Base-by-base conservation (phyloP, 306 rosid species). In the Prosopis cineraria region DNA sequence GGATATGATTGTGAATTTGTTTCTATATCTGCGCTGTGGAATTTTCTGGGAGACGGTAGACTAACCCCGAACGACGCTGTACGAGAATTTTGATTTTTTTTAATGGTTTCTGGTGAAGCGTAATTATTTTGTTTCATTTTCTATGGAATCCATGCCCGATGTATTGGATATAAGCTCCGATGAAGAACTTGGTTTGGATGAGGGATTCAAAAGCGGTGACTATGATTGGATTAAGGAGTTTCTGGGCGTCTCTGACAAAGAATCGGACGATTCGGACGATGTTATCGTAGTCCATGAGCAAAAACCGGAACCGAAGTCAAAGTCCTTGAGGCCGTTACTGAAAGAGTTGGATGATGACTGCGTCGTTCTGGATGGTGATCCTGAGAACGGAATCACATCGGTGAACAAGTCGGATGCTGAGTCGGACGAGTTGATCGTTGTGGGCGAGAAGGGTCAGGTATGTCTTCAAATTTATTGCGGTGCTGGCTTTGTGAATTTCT, bases 381-480 rank as follows among this genome's bases (percentile, higher is more conserved):
- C 97, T 0, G 90, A 89, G 34, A 82, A 80, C 16, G 33, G 37
- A 52, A 73, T 83, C n/a, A 50, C 64, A 20, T 60, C 75, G 1
- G 82, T 62, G 19, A 70, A 80, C 5, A 83, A 81, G 20, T 36
- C 76, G 20, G 33, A 36, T 7, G 60, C 37, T 62, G 86, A 70
- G 39, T 84, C 94, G n/a, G 97, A 93, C 27, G 97, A 93, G 64
- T 77, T 91, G 84, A 65, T 80, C 63, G 76, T 93, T 6, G 86
- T 93, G 68, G 94, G 88, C 31, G 95, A 88, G 85, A 93, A 83
- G 88, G 93, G 98, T 40, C 97, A 87, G 93, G 98, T 93, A 81
- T 47, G 17, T 48, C 47, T 3, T 50, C 10, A 19, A 33, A 20
- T 50, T 55, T 59, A 0, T 11, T 71, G 31, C 50, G 9, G 0